These are phyloP conservation scores for Acacia melanoxylon DNA, from an alignment of 306 rosid genomes.

Conservation along the genomic window DNA sequence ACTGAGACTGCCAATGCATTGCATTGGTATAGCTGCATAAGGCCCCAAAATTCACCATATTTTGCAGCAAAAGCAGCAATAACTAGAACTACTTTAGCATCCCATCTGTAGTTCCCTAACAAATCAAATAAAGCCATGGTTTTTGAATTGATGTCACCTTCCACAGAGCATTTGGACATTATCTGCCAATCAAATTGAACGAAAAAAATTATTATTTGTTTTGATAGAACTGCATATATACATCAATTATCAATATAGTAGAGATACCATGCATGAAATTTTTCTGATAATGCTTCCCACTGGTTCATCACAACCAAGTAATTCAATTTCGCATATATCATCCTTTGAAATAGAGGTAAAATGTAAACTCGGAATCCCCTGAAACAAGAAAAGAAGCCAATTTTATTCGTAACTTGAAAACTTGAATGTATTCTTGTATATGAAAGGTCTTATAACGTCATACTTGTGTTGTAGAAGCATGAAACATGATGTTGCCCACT, in stretches of 20 bases:
- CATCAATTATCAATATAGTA: background rate
- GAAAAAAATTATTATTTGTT: background rate
- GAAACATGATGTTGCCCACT: constrained; percentile 54
- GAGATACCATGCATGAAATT: constrained; percentile 45
- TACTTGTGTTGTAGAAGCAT: constrained; percentile 39
- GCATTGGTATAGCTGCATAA: constrained; percentile 36
- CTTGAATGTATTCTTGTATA: background rate
- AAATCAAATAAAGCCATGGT: constrained; percentile 56
- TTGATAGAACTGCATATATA: background rate
- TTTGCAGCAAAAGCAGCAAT: constrained; percentile 60
- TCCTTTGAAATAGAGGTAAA: constrained; percentile 34
- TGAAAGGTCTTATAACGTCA: background rate
- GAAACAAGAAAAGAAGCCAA: constrained; percentile 32
- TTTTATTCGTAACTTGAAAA: constrained; percentile 8
- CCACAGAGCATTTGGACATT: constrained; percentile 40
- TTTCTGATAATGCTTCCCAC: constrained; percentile 35
- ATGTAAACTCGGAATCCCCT: constrained; percentile 52
- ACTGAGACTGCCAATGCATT: constrained; percentile 49
- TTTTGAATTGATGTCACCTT: constrained; percentile 43
- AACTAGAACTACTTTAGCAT: constrained; percentile 56
- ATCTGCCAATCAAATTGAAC: constrained; percentile 43
- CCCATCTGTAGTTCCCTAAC: constrained; percentile 58
- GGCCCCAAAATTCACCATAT: constrained; percentile 60
- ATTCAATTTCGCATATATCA: constrained; percentile 36
- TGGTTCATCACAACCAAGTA: constrained; percentile 36